phyloP scores from a whole-genome alignment of 2,329 filamentous ascomycete genomes.

The Elsinoe batatas region DNA sequence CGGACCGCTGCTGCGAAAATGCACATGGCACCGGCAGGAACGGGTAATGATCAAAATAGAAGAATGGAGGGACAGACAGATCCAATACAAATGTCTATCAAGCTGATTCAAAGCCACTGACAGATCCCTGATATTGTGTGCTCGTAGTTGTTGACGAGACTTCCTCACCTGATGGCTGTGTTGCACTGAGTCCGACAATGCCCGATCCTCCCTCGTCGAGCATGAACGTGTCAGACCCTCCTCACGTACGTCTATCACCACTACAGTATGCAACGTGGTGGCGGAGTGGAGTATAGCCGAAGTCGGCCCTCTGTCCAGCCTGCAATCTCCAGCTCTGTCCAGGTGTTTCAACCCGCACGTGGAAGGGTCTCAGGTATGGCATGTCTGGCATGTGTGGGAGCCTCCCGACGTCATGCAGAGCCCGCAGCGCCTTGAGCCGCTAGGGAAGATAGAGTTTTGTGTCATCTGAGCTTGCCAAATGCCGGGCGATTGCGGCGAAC shows the following conservation, averaged over 20 bases:
- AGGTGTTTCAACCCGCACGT: constrained; percentile 6
- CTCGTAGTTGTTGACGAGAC: too few relatives aligned
- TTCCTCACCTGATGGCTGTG: too few relatives aligned
- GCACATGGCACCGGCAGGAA: constrained; percentile 1
- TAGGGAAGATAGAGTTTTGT: too few relatives aligned
- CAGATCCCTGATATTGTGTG: too few relatives aligned
- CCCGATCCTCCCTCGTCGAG: not conserved
- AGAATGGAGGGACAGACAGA: not conserved
- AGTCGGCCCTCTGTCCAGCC: not conserved
- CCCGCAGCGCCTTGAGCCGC: too few relatives aligned
- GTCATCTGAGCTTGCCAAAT: not conserved
- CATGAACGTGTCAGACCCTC: not conserved
- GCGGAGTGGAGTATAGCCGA: not conserved
- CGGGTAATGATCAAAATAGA: constrained; percentile 10
- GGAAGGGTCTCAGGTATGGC: not conserved
- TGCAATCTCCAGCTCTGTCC: not conserved
- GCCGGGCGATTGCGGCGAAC: too few relatives aligned
- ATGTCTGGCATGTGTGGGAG: too few relatives aligned
- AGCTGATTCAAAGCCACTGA: not conserved
- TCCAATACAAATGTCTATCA: not conserved
- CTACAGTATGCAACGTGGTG: not conserved
- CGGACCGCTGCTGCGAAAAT: not conserved
- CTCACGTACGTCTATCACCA: not conserved
- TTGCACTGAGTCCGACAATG: not conserved
- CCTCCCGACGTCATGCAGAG: too few relatives aligned